Evolutionary conservation across 176 grass and related monocot genomes (phyloP), one percentile per base, ranked within the genome.

Genomic region (Triticum monococcum): DNA sequence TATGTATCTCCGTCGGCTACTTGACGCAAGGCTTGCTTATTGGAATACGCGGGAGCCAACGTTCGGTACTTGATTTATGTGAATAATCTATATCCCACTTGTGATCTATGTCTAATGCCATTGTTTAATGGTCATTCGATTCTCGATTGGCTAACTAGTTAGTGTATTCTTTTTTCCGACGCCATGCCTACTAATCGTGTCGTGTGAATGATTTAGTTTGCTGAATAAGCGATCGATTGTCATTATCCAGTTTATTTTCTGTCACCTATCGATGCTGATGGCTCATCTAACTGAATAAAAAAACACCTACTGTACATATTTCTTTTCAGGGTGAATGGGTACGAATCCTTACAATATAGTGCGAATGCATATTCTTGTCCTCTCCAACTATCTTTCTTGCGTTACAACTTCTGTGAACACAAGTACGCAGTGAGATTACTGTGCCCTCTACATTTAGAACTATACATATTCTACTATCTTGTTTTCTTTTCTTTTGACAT

Each of bases 271-370:
- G 84, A 87, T 11, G 57, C 14, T 65, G 79, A 87, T 78, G 9
- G 75, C 31, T 79, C 18, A 87, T 83, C 84, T 36, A 73, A 90
- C 84, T 66, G 43, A 72, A 18, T 77, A 18, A 71, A 36, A 36
- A n/a, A 63, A 64, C 16, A 52, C 3, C 3, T 75, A 8, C 0
- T 30, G 12, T 40, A 5, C 8, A 40, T 35, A 24, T 52, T 35
- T 36, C 11, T 75, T 12, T 2, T n/a, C 2, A 20, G 4, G 28
- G 13, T 14, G 60, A 68, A 20, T 33, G 41, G 23, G 13, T 81
- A n/a, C 13, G 40, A 11, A 74, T 33, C 31, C 31, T n/a, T 40
- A 17, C 7, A 8, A 37, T 74, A n/a, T 11, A 38, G 46, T 14
- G 5, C 13, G 6, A 33, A 10, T 62, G 70, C 20, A 59, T 57